A percentile compares a stretch with the other conserved stretches of the same genome.
These are phyloP conservation scores for Phaeosphaeria sp. DNA, from an alignment of 2,329 filamentous ascomycete species.

Conservation along the genomic window DNA sequence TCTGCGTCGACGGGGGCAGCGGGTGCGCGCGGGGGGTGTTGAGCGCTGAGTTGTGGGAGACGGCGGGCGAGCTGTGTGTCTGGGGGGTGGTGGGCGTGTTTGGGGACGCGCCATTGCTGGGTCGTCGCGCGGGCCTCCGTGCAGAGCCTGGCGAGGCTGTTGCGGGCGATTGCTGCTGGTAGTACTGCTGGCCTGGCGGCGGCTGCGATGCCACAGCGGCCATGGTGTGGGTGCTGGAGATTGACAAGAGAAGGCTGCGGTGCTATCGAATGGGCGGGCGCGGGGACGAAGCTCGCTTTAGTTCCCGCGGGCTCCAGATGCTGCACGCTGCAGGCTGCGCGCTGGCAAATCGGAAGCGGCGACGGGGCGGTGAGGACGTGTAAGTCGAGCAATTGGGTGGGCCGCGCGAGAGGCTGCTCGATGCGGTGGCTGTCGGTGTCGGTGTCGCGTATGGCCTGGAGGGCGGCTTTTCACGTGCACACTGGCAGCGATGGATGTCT, in stretches of 20 bases:
- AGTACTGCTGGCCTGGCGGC: constrained; percentile 43
- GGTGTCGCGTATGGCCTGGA: background rate
- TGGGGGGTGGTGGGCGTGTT: constrained; percentile 46
- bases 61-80: constrained; percentile 42
- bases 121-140: constrained; percentile 42
- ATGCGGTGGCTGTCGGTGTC: background rate
- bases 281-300: constrained; percentile 19
- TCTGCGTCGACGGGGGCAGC: constrained; percentile 50
- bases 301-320: constrained; percentile 13
- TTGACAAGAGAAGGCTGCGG: constrained; percentile 9
- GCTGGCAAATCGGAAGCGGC: constrained; percentile 9
- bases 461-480: constrained; percentile 5
- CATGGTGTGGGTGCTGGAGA: constrained; percentile 33
- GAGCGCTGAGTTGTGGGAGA: constrained; percentile 9
- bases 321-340: constrained; percentile 9
- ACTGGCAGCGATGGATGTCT: constrained; percentile 2
- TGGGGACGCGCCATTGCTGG: constrained; percentile 51
- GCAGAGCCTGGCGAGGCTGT: constrained; percentile 45
- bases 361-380: constrained; percentile 12
- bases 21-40: constrained; percentile 54
- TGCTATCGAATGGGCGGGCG: constrained; percentile 22
- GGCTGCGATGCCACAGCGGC: constrained; percentile 47
- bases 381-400: constrained; percentile 7
- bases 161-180: constrained; percentile 35
- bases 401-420: background rate